phyloP scores from a whole-genome alignment of 148 eudicot species.

The Camellia japonica region DNA sequence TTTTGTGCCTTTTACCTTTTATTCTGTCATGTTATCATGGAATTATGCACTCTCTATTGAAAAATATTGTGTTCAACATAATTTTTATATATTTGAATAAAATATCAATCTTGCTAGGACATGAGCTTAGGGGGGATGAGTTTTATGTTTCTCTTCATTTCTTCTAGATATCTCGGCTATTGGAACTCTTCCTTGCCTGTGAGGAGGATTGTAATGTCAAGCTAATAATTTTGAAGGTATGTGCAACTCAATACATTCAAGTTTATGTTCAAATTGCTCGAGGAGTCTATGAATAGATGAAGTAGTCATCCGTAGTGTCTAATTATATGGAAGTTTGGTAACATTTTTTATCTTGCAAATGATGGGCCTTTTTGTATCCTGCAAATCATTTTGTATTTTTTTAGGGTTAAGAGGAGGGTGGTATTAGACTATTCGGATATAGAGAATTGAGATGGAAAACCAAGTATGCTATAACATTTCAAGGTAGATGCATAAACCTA shows the following conservation, averaged over 20 bases:
- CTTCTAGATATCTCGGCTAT: constrained; percentile 56
- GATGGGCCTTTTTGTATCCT: not conserved
- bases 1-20: not conserved
- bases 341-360: not conserved
- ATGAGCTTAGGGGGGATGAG: not conserved
- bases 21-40: not conserved
- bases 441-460: no score
- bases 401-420: no score
- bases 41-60: not conserved
- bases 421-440: no score
- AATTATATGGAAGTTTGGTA: not conserved
- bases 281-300: not conserved
- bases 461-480: no score
- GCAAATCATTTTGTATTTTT: no score
- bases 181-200: constrained; percentile 62
- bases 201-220: constrained; percentile 70
- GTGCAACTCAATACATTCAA: not conserved
- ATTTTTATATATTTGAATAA: not conserved
- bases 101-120: not conserved
- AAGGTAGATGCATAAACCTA: no score
- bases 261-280: not conserved
- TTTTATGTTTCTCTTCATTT: constrained; percentile 7
- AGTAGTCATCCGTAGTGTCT: not conserved
- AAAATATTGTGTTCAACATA: not conserved
- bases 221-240: constrained; percentile 74